A percentile compares a stretch with the other conserved stretches of the same genome.
Conservation (phyloP, 768 basidiomycete genomes). For the Serendipita sp. region DNA sequence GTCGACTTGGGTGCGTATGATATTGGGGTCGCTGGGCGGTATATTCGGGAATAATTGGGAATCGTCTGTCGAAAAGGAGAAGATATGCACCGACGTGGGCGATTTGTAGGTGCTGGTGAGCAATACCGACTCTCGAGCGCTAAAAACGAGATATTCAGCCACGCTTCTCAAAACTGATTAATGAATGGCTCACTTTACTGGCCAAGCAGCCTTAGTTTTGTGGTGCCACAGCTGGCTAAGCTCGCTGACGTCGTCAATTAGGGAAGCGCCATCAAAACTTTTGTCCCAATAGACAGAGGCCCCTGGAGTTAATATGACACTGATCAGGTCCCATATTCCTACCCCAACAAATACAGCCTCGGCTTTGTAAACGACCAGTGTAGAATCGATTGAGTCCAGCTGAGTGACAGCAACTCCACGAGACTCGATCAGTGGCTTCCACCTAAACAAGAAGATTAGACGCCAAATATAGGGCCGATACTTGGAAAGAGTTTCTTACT, state of each 20-base stretch:
- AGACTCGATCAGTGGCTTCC: slow-evolving; percentile 31
- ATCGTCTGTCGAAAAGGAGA: slow-evolving; percentile 88
- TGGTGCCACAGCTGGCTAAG: slow-evolving; percentile 87
- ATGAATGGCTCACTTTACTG: slow-evolving; percentile 52
- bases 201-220: slow-evolving; percentile 86
- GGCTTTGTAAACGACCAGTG: slow-evolving; percentile 86
- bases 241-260: slow-evolving; percentile 81
- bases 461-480: slow-evolving; percentile 6
- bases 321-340: slow-evolving; percentile 86
- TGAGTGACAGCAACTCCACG: slow-evolving; percentile 90
- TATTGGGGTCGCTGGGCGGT: slow-evolving; percentile 49
- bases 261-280: slow-evolving; percentile 66
- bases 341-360: slow-evolving; percentile 96
- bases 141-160: slow-evolving; percentile 19
- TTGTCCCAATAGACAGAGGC: slow-evolving; percentile 78
- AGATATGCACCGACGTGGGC: slow-evolving; percentile 84
- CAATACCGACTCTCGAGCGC: slow-evolving; percentile 79
- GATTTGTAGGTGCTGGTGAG: slow-evolving; percentile 96
- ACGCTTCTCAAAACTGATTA: neutral
- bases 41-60: slow-evolving; percentile 66
- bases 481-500: slow-evolving; percentile 35
- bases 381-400: slow-evolving; percentile 92
- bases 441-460: slow-evolving; percentile 6
- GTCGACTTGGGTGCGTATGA: slow-evolving; percentile 90
- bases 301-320: slow-evolving; percentile 73